These are phyloP conservation scores for Scolecobasidium constrictum DNA, from an alignment of 2,329 filamentous ascomycete species.

Conservation along the genomic window DNA sequence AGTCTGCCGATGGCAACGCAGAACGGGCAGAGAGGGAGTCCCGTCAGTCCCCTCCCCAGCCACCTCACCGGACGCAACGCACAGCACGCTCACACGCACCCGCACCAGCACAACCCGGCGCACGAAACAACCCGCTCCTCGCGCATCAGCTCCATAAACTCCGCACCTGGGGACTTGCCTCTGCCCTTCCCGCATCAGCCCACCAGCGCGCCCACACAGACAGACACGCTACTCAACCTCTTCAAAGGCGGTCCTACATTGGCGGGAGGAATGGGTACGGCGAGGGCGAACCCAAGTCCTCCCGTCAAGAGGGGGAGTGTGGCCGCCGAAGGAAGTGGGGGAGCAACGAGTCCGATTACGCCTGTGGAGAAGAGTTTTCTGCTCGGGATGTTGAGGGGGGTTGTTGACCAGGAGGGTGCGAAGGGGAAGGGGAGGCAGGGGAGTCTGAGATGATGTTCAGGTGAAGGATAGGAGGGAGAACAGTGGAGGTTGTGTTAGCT, in stretches of 20 bases:
- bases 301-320: constrained; percentile 4
- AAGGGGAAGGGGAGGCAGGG: neutral
- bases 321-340: constrained; percentile 3
- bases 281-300: neutral
- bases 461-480: too few species aligned
- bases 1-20: neutral
- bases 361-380: constrained; percentile 67
- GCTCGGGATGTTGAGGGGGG: constrained; percentile 59
- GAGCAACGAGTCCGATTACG: constrained; percentile 42
- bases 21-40: neutral
- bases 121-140: neutral
- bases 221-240: constrained; percentile 2
- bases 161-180: neutral
- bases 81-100: neutral
- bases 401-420: constrained; percentile 24
- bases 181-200: neutral
- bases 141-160: neutral
- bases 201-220: neutral
- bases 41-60: neutral
- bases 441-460: too few species aligned
- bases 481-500: too few species aligned
- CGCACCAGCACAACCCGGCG: neutral
- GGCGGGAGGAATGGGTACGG: neutral
- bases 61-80: neutral
- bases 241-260: neutral